These are phyloP conservation scores for Erythrobasidium yunnanense DNA, from an alignment of 768 basidiomycete genomes.

Conservation along the genomic window DNA sequence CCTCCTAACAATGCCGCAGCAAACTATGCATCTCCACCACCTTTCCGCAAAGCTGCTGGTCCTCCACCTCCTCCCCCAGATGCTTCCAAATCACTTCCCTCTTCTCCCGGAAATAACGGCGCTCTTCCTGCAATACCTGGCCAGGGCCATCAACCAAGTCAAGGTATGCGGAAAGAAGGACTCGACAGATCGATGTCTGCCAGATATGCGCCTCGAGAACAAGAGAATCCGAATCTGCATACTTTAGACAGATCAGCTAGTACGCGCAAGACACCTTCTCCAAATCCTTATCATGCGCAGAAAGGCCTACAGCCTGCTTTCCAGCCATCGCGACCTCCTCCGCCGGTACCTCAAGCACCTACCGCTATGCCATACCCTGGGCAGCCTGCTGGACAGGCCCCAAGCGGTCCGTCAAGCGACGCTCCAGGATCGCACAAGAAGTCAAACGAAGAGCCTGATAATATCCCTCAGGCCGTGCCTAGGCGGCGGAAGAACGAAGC, in stretches of 20 bases:
- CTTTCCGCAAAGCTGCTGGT: slow-evolving; percentile 30
- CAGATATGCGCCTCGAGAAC: slow-evolving; percentile 4
- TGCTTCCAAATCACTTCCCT: slow-evolving; percentile 10
- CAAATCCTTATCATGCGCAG: background rate
- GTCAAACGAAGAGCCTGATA: slow-evolving; percentile 36
- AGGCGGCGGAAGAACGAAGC: slow-evolving; percentile 73
- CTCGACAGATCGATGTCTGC: slow-evolving; percentile 14
- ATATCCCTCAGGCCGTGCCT: slow-evolving; percentile 57
- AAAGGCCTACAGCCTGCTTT: background rate
- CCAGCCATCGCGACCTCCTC: slow-evolving; percentile 24
- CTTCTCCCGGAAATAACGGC: slow-evolving; percentile 10
- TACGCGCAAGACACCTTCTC: slow-evolving; percentile 4
- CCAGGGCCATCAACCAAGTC: background rate
- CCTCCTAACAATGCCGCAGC: slow-evolving; percentile 24
- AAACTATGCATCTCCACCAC: slow-evolving; percentile 15
- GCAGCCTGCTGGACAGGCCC: background rate
- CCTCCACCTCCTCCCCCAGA: slow-evolving; percentile 26
- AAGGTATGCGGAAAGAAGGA: background rate
- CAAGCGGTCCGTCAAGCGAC: background rate
- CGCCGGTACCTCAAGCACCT: slow-evolving; percentile 15
- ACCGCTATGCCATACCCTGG: background rate
- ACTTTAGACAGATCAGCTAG: slow-evolving; percentile 6
- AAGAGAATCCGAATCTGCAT: background rate
- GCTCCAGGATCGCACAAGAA: slow-evolving; percentile 29
- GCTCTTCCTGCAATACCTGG: background rate